Evolutionary conservation across 192 early-diverging fungal genomes (phyloP).

Genomic region (Jimgerdemannia lactiflua): DNA sequence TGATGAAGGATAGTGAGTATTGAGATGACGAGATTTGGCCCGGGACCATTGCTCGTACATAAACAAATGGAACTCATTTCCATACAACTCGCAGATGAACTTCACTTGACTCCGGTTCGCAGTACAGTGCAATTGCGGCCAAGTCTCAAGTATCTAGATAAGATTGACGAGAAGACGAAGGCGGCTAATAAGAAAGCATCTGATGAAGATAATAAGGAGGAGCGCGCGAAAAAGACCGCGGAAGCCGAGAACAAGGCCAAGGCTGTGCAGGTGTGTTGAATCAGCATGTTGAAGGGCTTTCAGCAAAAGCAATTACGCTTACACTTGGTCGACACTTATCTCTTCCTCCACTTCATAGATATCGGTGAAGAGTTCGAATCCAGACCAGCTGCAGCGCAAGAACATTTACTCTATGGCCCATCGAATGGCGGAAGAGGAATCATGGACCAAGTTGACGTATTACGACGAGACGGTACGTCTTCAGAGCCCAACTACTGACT

Average conservation of each 20-base stretch:
- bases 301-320: neutral
- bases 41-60: too few relatives aligned
- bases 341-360: slow-evolving; percentile 33
- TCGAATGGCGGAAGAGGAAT: slow-evolving; percentile 66
- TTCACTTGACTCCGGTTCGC: slow-evolving; percentile 82
- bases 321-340: too few relatives aligned
- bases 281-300: neutral
- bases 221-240: slow-evolving; percentile 29
- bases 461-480: slow-evolving; percentile 53
- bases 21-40: too few relatives aligned
- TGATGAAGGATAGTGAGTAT: slow-evolving; percentile 66
- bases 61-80: neutral
- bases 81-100: slow-evolving; percentile 42
- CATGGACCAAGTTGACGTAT: slow-evolving; percentile 65
- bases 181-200: slow-evolving; percentile 63
- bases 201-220: slow-evolving; percentile 68
- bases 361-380: slow-evolving; percentile 56
- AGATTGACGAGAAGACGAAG: slow-evolving; percentile 81
- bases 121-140: slow-evolving; percentile 83
- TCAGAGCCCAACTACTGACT: too few relatives aligned
- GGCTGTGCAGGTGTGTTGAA: slow-evolving; percentile 37
- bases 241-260: slow-evolving; percentile 35
- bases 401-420: slow-evolving; percentile 59
- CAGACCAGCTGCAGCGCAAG: slow-evolving; percentile 56
- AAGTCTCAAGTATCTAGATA: slow-evolving; percentile 86